A percentile compares a stretch with the other conserved stretches of the same genome.
phyloP scores from a whole-genome alignment of 148 eudicot genomes.

The Cornus suecica region DNA sequence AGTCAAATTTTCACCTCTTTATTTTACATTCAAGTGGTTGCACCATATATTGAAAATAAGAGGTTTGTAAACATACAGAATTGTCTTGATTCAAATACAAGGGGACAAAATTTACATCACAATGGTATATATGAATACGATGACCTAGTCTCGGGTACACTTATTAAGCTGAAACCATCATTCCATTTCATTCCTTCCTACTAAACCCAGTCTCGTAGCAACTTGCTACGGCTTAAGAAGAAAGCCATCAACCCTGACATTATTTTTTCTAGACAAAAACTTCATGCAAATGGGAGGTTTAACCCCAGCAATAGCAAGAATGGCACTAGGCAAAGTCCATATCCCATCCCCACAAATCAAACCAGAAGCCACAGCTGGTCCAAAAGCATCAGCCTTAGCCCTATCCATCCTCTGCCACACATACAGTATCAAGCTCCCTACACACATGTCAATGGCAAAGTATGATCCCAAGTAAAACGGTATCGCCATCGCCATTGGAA shows the following conservation, averaged over 20 bases:
- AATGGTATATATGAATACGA: too few species aligned
- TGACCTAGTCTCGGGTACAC: too few species aligned
- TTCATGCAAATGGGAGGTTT: background rate
- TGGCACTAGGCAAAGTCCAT: background rate
- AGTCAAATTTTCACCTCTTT: too few species aligned
- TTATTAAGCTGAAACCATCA: too few species aligned
- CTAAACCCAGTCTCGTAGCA: too few species aligned
- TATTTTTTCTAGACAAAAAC: background rate
- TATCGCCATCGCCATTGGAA: background rate
- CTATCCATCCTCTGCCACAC: background rate
- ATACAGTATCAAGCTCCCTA: background rate
- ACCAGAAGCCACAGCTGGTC: background rate
- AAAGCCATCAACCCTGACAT: background rate
- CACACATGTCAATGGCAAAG: background rate
- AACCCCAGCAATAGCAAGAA: background rate
- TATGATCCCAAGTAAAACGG: background rate
- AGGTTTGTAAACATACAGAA: too few species aligned
- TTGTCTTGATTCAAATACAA: too few species aligned
- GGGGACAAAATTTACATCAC: too few species aligned
- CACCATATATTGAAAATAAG: too few species aligned
- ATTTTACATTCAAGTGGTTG: too few species aligned
- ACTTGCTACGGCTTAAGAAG: background rate
- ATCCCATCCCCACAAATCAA: background rate
- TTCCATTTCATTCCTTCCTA: too few species aligned
- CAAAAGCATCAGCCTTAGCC: background rate